Conservation (phyloP, 495 filamentous ascomycete species). For the Xylaria castorea region DNA sequence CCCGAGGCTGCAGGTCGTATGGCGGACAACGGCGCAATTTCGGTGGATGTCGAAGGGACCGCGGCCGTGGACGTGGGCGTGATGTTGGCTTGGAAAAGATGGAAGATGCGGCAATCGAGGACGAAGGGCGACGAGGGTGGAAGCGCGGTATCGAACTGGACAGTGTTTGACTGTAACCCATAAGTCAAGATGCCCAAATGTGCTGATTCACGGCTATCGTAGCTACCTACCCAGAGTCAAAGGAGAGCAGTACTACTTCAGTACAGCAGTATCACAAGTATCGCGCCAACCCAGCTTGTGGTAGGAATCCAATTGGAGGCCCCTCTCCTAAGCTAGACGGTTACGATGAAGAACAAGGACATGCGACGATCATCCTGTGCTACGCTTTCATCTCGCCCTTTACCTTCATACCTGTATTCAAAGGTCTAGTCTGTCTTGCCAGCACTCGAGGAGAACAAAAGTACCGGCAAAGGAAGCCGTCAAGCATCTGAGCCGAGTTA, state of each 20-base stretch:
- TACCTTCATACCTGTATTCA: conserved; percentile 15
- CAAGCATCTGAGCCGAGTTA: neutral
- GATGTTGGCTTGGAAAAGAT: neutral
- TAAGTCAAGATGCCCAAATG: neutral
- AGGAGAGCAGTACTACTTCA: neutral
- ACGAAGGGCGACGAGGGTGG: neutral
- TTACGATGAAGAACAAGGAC: conserved; percentile 20
- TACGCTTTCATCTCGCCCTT: conserved; percentile 7
- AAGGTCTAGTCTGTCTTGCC: neutral
- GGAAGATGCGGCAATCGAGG: conserved; percentile 11
- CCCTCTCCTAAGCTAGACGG: conserved; percentile 5
- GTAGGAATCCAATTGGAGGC: conserved; percentile 8
- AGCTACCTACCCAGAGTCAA: conserved; percentile 16
- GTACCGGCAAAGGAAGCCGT: neutral
- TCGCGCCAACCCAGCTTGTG: conserved; percentile 2
- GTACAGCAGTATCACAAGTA: conserved; percentile 3
- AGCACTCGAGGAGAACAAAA: neutral
- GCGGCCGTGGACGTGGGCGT: conserved; percentile 35
- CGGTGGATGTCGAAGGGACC: conserved; percentile 59
- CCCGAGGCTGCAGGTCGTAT: conserved; percentile 50
- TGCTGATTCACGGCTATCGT: neutral
- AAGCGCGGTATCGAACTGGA: neutral
- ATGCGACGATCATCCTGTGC: conserved; percentile 12
- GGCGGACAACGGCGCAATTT: conserved; percentile 51
- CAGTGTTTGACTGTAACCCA: neutral